Conservation (phyloP, 257 asterid genomes). For the Linderniella brevidens region DNA sequence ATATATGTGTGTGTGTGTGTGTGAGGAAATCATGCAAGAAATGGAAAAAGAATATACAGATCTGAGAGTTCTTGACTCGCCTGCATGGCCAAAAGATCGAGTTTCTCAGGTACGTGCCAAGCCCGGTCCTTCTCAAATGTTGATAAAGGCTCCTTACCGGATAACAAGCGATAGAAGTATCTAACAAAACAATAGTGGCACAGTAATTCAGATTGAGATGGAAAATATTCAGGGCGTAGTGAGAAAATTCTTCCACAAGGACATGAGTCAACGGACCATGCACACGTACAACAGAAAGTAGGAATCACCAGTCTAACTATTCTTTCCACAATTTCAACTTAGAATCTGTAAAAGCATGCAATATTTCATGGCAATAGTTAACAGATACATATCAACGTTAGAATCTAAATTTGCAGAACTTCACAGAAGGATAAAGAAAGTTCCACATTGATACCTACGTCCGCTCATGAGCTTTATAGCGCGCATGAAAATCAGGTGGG, state of each 20-base stretch:
- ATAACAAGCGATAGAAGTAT: constrained; percentile 62
- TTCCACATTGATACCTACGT: constrained; percentile 57
- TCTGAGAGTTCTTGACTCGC: constrained; percentile 15
- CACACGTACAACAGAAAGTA: too few relatives aligned
- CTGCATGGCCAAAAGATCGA: constrained; percentile 66
- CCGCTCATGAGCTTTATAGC: constrained; percentile 84
- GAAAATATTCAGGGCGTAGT: too few relatives aligned
- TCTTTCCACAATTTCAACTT: too few relatives aligned
- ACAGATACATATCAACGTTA: too few relatives aligned
- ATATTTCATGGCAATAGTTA: too few relatives aligned
- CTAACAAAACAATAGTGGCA: constrained; percentile 21
- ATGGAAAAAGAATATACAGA: neutral
- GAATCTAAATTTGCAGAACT: too few relatives aligned
- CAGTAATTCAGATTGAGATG: too few relatives aligned
- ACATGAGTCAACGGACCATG: too few relatives aligned
- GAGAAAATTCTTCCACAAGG: too few relatives aligned
- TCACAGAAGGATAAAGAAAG: neutral
- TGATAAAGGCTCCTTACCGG: constrained; percentile 55
- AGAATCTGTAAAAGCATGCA: too few relatives aligned
- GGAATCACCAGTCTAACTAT: too few relatives aligned
- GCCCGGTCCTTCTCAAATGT: constrained; percentile 69
- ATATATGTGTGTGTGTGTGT: neutral
- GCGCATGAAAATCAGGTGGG: constrained; percentile 80
- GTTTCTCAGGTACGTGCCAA: constrained; percentile 83
- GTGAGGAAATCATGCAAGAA: neutral